phyloP scores from a whole-genome alignment of 495 filamentous ascomycete genomes.

The Neurospora africana region DNA sequence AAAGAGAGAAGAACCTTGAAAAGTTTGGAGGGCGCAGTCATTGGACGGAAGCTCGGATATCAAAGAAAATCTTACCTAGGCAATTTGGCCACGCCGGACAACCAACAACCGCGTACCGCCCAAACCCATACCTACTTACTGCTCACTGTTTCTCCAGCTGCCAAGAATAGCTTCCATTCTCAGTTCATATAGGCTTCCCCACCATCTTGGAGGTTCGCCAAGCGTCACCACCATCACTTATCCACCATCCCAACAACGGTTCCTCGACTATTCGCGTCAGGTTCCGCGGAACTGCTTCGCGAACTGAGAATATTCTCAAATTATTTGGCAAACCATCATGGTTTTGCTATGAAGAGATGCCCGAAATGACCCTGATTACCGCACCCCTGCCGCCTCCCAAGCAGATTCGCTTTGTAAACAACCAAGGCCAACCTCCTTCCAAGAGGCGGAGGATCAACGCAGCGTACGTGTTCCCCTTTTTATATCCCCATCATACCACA shows the following conservation, averaged over 20 bases:
- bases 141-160: not conserved
- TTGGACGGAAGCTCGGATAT: slow-evolving; percentile 2
- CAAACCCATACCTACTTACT: not conserved
- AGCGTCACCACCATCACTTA: not conserved
- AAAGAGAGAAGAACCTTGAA: not conserved
- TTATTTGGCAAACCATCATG: slow-evolving; percentile 15
- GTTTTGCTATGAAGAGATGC: slow-evolving; percentile 18
- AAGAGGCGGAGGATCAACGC: slow-evolving; percentile 74
- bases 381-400: slow-evolving; percentile 36
- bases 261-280: not conserved
- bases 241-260: not conserved
- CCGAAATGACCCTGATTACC: slow-evolving; percentile 34
- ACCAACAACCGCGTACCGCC: not conserved
- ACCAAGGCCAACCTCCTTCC: slow-evolving; percentile 69
- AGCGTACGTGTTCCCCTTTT: slow-evolving; percentile 46
- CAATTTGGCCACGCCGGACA: slow-evolving; percentile 1
- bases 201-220: not conserved
- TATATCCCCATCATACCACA: not conserved
- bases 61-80: not conserved
- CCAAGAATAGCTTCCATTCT: not conserved
- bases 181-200: not conserved
- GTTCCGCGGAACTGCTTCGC: not conserved
- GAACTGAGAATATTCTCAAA: not conserved
- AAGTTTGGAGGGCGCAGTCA: not conserved
- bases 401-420: slow-evolving; percentile 69